Evolutionary conservation across 2,329 filamentous ascomycete genomes (phyloP), one percentile per base, ranked within the genome.

Genomic region (Calonectria pteridis): DNA sequence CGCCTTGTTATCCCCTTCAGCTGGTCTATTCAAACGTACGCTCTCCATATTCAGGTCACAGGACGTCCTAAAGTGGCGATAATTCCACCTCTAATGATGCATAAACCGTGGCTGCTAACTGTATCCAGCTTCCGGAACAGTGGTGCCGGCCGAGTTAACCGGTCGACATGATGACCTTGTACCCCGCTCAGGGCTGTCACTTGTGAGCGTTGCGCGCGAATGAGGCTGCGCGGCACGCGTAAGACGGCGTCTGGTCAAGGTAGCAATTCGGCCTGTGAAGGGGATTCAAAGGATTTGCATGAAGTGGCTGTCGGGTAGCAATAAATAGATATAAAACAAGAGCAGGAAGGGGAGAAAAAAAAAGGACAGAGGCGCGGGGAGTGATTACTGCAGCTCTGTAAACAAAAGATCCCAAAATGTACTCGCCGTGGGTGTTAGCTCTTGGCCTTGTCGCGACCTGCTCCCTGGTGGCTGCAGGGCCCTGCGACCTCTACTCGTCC

Each of bases 401-500:
- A 63, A 13, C 16, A 7, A 10, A 49, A 23, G 29, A 23, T n/a
- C 26, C 26, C 43, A 23, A n/a, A 28, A 37, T 51, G 66, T n/a
- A 51, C 37, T 31, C 16, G n/a, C n/a, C n/a, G 67, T 82, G 69
- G 43, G 43, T 79, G 77, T 23, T 77, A 84, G 50, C 50, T 37
- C 23, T 72, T 9, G 46, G 73, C 49, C 66, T 74, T 29, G 59
- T 20, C 46, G 65, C 72, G 46, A 64, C 69, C 9, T 40, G 46
- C 63, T 64, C 69, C 37, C 67, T 72, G 28, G 66, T 69, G 40
- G 62, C 71, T 29, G 72, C 72, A 16, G 91, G 86, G 16, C 91
- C 91, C 11, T 93, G 91, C 77, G 91, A 93, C 74, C 86, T 93
- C 74, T 93, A 93, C 83, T 80, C 87, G 1, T 85, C 87, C 0